Evolutionary conservation across 164 flowering plant genomes (phyloP).

Genomic region (Magnolia changhungtana): DNA sequence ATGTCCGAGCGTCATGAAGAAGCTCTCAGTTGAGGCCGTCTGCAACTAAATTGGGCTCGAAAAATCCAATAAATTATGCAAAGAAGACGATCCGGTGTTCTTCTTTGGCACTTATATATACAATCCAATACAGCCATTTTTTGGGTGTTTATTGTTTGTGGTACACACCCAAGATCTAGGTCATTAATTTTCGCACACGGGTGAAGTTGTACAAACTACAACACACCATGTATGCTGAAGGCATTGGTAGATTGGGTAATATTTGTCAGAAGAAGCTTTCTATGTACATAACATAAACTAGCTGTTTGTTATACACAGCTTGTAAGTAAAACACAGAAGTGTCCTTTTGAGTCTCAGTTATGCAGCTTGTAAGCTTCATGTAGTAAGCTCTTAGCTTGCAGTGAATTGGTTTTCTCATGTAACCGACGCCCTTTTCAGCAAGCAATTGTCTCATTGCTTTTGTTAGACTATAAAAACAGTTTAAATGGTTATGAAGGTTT

Average conservation of each 20-base stretch:
- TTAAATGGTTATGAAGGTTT: background rate
- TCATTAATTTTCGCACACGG: background rate
- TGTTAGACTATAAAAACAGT: too few species aligned
- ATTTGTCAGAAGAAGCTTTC: background rate
- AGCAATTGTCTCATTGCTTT: constrained; percentile 8
- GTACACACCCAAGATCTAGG: background rate
- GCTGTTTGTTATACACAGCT: constrained; percentile 2
- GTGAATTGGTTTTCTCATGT: constrained; percentile 4
- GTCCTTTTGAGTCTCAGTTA: background rate
- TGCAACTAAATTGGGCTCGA: constrained; percentile 32
- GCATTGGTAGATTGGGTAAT: background rate
- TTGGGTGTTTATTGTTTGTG: background rate
- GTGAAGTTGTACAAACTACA: constrained; percentile 12
- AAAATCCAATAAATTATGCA: constrained; percentile 1
- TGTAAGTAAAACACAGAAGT: background rate
- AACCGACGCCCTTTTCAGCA: background rate
- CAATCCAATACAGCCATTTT: background rate
- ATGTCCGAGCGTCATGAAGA: constrained; percentile 65
- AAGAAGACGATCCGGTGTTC: background rate
- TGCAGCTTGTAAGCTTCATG: background rate
- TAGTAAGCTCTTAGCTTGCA: constrained; percentile 4
- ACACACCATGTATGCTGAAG: constrained; percentile 4
- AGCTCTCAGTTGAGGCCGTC: constrained; percentile 62
- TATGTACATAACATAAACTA: background rate
- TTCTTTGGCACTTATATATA: background rate